A percentile compares a stretch with the other conserved stretches of the same genome.
These are phyloP conservation scores for Acidiella bohemica DNA, from an alignment of 495 filamentous ascomycete genomes.

Conservation along the genomic window DNA sequence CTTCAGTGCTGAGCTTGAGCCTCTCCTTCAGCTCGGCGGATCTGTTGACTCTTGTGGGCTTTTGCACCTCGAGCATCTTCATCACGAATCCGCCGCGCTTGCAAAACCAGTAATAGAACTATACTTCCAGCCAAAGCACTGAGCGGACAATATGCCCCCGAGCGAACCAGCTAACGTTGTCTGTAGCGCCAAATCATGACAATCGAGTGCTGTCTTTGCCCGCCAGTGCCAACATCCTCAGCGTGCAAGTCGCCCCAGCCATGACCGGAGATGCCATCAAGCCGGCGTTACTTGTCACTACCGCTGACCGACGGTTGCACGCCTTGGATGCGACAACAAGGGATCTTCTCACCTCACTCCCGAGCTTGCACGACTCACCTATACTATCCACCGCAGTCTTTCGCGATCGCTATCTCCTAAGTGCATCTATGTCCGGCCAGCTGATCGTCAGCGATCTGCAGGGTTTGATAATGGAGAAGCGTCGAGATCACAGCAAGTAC, in stretches of 20 bases:
- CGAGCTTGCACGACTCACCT: conserved; percentile 44
- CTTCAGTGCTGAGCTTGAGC: too few relatives aligned
- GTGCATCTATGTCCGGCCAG: conserved; percentile 52
- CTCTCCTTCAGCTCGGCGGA: too few relatives aligned
- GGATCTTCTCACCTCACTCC: conserved; percentile 22
- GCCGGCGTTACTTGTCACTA: conserved; percentile 29
- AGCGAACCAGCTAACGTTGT: too few relatives aligned
- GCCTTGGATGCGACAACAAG: conserved; percentile 28
- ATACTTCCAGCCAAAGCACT: too few relatives aligned
- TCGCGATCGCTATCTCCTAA: conserved; percentile 29
- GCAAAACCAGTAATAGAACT: too few relatives aligned
- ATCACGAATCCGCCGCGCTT: too few relatives aligned
- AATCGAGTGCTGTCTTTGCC: conserved; percentile 32
- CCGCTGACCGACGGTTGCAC: conserved; percentile 42
- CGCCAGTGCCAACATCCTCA: conserved; percentile 41
- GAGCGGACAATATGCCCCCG: too few relatives aligned
- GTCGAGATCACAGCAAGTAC: conserved; percentile 52
- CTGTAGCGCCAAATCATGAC: conserved; percentile 33
- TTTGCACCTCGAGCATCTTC: too few relatives aligned
- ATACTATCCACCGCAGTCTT: conserved; percentile 39
- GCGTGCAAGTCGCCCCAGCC: conserved; percentile 39
- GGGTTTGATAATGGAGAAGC: conserved; percentile 31
- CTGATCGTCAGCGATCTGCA: conserved; percentile 34
- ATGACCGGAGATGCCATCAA: not conserved
- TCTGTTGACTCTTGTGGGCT: too few relatives aligned